These are phyloP conservation scores for Spinacia oleracea DNA, from an alignment of 179 eudicot species.

Conservation along the genomic window DNA sequence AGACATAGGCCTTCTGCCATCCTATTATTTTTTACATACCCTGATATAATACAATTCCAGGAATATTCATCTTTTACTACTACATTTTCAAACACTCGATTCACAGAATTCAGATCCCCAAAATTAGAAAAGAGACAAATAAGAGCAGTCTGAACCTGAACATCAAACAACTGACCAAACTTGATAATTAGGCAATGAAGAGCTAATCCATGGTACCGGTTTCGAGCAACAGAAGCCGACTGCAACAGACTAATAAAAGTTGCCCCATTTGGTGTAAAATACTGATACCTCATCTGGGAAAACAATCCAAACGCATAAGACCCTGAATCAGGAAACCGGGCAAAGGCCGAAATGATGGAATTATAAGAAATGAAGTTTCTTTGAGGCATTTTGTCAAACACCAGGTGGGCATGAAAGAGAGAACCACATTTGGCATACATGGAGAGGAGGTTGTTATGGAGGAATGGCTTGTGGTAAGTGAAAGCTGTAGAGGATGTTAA, in stretches of 20 bases:
- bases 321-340: constrained; percentile 42
- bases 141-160: constrained; percentile 57
- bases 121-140: constrained; percentile 61
- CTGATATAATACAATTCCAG: constrained; percentile 74
- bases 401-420: constrained; percentile 35
- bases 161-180: constrained; percentile 52
- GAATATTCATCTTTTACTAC: constrained; percentile 50
- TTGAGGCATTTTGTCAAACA: constrained; percentile 87
- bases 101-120: constrained; percentile 57
- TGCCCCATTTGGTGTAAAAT: constrained; percentile 52
- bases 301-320: constrained; percentile 39
- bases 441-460: constrained; percentile 63
- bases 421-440: constrained; percentile 72
- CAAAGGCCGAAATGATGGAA: constrained; percentile 61
- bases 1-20: constrained; percentile 42
- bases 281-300: constrained; percentile 40
- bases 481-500: constrained; percentile 52
- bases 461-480: constrained; percentile 38
- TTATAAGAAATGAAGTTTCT: constrained; percentile 71
- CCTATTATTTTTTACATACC: constrained; percentile 55
- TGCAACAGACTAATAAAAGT: constrained; percentile 67
- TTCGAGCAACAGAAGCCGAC: constrained; percentile 43
- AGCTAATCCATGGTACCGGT: constrained; percentile 42
- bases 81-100: constrained; percentile 43
- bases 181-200: constrained; percentile 56